Evolutionary conservation across 495 filamentous ascomycete genomes (phyloP).

Genomic region (Penicillium chermesinum): DNA sequence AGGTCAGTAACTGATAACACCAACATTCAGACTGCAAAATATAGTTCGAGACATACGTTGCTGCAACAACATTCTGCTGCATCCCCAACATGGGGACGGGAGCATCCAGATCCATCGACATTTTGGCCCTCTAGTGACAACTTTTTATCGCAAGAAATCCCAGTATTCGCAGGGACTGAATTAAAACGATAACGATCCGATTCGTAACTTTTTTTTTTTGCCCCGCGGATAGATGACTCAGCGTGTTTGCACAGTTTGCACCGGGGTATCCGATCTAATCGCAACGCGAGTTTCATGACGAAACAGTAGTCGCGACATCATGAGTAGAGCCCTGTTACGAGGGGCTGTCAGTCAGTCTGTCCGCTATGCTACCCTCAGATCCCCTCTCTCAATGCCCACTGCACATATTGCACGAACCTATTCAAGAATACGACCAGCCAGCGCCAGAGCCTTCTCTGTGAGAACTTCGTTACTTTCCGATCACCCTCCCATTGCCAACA

Average conservation of each 20-base stretch:
- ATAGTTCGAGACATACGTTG: constrained; percentile 51
- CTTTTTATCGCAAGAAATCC: constrained; percentile 1
- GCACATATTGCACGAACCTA: constrained; percentile 16
- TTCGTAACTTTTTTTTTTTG: constrained; percentile 27
- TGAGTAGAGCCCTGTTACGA: constrained; percentile 29
- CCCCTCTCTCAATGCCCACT: constrained; percentile 18
- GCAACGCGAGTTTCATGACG: neutral
- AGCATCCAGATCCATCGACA: constrained; percentile 69
- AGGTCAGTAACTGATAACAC: constrained; percentile 6
- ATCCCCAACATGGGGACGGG: constrained; percentile 51
- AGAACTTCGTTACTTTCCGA: constrained; percentile 19
- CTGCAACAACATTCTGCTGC: constrained; percentile 42
- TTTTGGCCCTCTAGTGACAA: constrained; percentile 24
- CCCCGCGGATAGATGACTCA: constrained; percentile 27
- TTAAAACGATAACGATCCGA: constrained; percentile 10
- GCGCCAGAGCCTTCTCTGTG: constrained; percentile 24
- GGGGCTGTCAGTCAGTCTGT: constrained; percentile 24
- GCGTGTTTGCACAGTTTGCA: constrained; percentile 26
- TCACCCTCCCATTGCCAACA: constrained; percentile 14
- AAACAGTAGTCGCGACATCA: constrained; percentile 14
- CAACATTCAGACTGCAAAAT: constrained; percentile 10
- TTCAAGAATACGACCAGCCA: constrained; percentile 11
- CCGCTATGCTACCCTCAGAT: constrained; percentile 25
- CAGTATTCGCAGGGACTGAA: constrained; percentile 5
- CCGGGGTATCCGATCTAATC: constrained; percentile 7